phyloP scores from a whole-genome alignment of 2,329 filamentous ascomycete genomes.

The Thelonectria discophora region DNA sequence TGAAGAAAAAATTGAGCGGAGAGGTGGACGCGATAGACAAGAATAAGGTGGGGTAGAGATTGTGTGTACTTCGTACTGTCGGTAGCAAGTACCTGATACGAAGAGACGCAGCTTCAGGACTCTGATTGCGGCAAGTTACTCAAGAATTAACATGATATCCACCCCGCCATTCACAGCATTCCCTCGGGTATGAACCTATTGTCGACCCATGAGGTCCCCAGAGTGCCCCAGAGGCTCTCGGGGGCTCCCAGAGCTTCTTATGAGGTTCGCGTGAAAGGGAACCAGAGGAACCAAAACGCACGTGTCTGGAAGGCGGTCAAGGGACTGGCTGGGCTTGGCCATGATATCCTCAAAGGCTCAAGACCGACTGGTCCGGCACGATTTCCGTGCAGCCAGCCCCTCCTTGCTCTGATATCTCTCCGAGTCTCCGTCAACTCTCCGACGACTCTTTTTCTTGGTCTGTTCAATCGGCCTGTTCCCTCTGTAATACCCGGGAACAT shows the following conservation, averaged over 20 bases:
- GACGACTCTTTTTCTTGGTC: background rate
- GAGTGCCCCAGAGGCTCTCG: background rate
- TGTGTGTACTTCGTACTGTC: background rate
- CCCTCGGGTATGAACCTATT: no score
- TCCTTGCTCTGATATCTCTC: background rate
- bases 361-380: constrained; percentile 37
- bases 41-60: constrained; percentile 30
- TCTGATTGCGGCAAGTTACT: no score
- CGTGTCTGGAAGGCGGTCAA: constrained; percentile 42
- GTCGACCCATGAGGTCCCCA: no score
- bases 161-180: no score
- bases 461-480: no score
- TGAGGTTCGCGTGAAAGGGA: background rate
- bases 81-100: no score
- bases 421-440: constrained; percentile 17
- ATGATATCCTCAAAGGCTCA: constrained; percentile 12
- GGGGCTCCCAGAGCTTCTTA: no score
- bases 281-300: constrained; percentile 33
- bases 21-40: constrained; percentile 14
- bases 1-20: constrained; percentile 14
- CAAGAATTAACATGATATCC: no score
- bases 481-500: no score
- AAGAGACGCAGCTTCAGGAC: background rate
- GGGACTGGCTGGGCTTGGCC: constrained; percentile 37
- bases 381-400: background rate